Conservation (phyloP, 208 protist genomes). For the Acanthamoeba royreba region DNA sequence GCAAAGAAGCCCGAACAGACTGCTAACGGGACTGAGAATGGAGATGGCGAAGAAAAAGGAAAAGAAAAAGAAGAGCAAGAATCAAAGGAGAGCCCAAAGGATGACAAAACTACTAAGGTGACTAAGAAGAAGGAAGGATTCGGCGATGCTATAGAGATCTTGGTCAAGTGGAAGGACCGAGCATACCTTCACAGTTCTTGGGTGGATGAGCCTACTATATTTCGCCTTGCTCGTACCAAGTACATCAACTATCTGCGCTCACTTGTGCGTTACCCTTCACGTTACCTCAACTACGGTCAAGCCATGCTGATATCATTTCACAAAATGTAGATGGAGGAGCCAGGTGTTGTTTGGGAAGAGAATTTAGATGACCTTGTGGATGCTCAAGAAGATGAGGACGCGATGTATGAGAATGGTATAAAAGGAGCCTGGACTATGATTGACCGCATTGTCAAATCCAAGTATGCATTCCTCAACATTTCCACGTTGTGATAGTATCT, state of each 20-base stretch:
- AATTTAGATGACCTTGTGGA: background rate
- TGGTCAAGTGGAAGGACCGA: slow-evolving; percentile 51
- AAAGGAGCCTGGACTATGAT: background rate
- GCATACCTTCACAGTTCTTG: slow-evolving; percentile 22
- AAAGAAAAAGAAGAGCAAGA: background rate
- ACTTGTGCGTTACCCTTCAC: background rate
- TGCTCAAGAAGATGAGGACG: background rate
- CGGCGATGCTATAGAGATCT: background rate
- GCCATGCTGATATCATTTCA: background rate
- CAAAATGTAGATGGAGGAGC: background rate
- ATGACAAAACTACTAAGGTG: background rate
- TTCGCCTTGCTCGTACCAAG: background rate
- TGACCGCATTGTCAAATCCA: slow-evolving; percentile 11
- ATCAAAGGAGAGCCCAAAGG: too few species aligned
- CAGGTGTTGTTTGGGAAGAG: background rate
- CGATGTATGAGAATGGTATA: background rate
- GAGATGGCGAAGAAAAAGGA: background rate
- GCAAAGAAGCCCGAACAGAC: background rate
- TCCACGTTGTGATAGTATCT: background rate
- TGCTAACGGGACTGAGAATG: background rate
- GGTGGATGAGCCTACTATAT: background rate
- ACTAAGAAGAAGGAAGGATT: background rate
- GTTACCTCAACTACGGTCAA: background rate
- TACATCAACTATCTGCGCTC: background rate
- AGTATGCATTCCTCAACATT: background rate